Evolutionary conservation across 2,329 filamentous ascomycete genomes (phyloP).

Genomic region (Orbilia quercus): DNA sequence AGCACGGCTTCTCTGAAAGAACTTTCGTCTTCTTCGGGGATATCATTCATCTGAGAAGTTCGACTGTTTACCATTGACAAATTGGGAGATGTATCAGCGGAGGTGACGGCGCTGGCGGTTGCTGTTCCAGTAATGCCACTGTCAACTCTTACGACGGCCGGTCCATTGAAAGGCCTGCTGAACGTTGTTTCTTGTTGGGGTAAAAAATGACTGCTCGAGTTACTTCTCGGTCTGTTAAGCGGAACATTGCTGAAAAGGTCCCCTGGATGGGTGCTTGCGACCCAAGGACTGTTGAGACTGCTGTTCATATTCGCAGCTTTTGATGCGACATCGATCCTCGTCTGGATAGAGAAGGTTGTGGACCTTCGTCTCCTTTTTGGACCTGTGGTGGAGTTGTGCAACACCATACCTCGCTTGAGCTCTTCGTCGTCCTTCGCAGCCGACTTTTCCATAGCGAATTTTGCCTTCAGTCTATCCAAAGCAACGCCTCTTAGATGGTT

Average conservation of each 20-base stretch:
- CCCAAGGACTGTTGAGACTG: slow-evolving; percentile 46
- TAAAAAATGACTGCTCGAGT: slow-evolving; percentile 42
- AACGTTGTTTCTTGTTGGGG: slow-evolving; percentile 36
- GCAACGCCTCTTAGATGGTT: slow-evolving; percentile 88
- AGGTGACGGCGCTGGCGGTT: neutral
- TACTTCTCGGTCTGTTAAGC: slow-evolving; percentile 39
- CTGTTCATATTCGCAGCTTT: slow-evolving; percentile 19
- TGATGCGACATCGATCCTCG: slow-evolving; percentile 67
- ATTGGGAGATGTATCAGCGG: slow-evolving; percentile 19
- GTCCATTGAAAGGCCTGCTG: slow-evolving; percentile 14
- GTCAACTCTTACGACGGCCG: slow-evolving; percentile 32
- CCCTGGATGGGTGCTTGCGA: slow-evolving; percentile 42
- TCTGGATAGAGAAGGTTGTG: slow-evolving; percentile 73
- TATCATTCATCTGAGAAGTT: slow-evolving; percentile 30
- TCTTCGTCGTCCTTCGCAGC: slow-evolving; percentile 82
- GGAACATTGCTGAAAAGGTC: slow-evolving; percentile 53
- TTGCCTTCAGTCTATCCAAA: slow-evolving; percentile 86
- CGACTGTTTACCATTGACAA: slow-evolving; percentile 47
- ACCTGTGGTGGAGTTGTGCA: slow-evolving; percentile 78
- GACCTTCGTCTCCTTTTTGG: slow-evolving; percentile 73
- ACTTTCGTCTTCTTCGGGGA: slow-evolving; percentile 75
- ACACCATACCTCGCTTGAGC: slow-evolving; percentile 84
- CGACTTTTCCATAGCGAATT: slow-evolving; percentile 86
- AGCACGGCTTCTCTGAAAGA: slow-evolving; percentile 89
- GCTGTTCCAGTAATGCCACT: slow-evolving; percentile 12